A percentile compares a stretch with the other conserved stretches of the same genome.
Evolutionary conservation across 768 basidiomycete genomes (phyloP).

Genomic region (Tephrocybe sp.): DNA sequence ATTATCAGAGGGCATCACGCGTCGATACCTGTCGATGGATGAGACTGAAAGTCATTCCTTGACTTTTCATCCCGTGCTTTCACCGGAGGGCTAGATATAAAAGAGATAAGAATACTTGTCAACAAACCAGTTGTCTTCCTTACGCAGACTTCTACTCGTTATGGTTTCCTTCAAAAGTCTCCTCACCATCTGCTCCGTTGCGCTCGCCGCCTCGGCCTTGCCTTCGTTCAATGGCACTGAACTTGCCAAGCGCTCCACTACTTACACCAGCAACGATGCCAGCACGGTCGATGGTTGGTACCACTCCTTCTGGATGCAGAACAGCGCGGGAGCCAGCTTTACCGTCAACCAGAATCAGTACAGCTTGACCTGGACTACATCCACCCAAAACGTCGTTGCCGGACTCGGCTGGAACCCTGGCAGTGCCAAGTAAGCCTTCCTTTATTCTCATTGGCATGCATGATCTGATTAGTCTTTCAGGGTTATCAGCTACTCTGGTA

Average conservation of each 20-base stretch:
- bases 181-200: constrained; percentile 16
- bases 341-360: constrained; percentile 32
- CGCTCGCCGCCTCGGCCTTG: constrained; percentile 9
- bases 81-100: too few relatives aligned
- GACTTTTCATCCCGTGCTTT: too few relatives aligned
- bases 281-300: constrained; percentile 34
- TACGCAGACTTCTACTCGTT: too few relatives aligned
- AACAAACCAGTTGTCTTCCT: too few relatives aligned
- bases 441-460: background rate
- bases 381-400: constrained; percentile 34
- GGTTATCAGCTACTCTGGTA: constrained; percentile 35
- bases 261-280: constrained; percentile 22
- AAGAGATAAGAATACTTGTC: too few relatives aligned
- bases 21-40: too few relatives aligned
- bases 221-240: constrained; percentile 15
- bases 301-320: constrained; percentile 37
- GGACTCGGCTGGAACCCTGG: constrained; percentile 41
- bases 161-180: constrained; percentile 1
- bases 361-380: constrained; percentile 29
- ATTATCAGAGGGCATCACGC: too few relatives aligned
- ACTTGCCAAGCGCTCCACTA: constrained; percentile 18
- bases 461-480: constrained; percentile 17
- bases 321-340: constrained; percentile 27
- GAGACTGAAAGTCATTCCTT: too few relatives aligned
- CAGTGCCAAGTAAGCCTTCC: constrained; percentile 21